Evolutionary conservation across 2,329 filamentous ascomycete genomes (phyloP).

Genomic region (Alternaria sp.): DNA sequence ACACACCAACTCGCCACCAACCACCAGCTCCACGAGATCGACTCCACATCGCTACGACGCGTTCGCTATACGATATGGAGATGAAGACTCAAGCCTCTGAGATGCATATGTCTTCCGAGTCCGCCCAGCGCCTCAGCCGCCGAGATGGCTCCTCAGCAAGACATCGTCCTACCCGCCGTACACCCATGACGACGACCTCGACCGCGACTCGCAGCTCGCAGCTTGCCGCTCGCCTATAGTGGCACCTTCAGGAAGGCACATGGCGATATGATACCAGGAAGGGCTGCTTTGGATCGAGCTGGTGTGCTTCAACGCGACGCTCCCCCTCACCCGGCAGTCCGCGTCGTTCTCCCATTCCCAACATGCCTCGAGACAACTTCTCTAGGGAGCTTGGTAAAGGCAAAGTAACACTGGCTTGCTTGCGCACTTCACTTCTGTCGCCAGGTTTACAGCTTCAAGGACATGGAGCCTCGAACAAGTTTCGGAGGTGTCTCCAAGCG

Average conservation of each 20-base stretch:
- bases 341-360: neutral
- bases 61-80: neutral
- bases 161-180: neutral
- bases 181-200: neutral
- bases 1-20: neutral
- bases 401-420: neutral
- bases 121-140: neutral
- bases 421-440: neutral
- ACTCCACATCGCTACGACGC: neutral
- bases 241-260: neutral
- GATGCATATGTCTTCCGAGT: neutral
- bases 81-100: neutral
- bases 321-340: neutral
- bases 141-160: neutral
- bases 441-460: neutral
- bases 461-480: neutral
- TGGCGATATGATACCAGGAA: neutral
- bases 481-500: neutral
- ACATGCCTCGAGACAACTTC: neutral
- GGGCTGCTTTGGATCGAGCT: neutral
- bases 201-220: neutral
- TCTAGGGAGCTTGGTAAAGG: neutral
- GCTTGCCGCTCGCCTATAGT: neutral
- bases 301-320: neutral
- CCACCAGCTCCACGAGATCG: neutral